Conservation (phyloP, 1,284 basidiomycete species). For the Moesziomyces sp. region DNA sequence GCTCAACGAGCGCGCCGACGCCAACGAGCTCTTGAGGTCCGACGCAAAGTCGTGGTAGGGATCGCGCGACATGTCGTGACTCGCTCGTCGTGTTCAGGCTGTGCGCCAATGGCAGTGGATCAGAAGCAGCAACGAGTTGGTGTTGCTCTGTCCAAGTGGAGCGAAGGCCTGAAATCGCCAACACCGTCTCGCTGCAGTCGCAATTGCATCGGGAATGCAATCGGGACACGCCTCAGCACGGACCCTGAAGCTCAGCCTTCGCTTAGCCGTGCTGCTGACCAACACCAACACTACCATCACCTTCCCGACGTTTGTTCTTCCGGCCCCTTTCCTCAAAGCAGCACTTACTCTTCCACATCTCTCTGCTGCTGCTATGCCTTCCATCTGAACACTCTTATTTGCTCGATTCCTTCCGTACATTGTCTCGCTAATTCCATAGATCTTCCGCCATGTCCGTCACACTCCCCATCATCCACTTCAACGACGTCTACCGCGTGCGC, state of each 20-base stretch:
- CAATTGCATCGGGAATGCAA: too few species aligned
- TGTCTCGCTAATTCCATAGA: not conserved
- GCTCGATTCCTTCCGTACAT: not conserved
- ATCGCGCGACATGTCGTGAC: conserved; percentile 55
- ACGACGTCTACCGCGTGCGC: conserved; percentile 60
- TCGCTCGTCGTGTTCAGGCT: too few species aligned
- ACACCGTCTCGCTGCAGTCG: too few species aligned
- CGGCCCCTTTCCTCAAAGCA: too few species aligned
- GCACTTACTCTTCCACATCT: not conserved
- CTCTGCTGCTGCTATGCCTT: not conserved
- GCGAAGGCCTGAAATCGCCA: too few species aligned
- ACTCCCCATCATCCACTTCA: conserved; percentile 60
- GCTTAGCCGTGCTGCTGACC: not conserved
- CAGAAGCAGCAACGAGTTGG: too few species aligned
- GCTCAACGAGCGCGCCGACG: conserved; percentile 42
- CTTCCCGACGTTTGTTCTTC: not conserved
- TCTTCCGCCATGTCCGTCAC: conserved; percentile 26
- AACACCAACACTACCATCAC: not conserved
- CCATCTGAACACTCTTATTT: not conserved
- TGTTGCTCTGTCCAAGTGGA: too few species aligned
- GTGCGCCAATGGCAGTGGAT: too few species aligned
- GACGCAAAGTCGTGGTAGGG: conserved; percentile 64
- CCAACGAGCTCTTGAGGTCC: conserved; percentile 56
- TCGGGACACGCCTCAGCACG: not conserved
- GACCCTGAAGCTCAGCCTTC: not conserved